These are phyloP conservation scores for Stephania yunnanensis DNA, from an alignment of 164 flowering plant genomes.

Conservation along the genomic window DNA sequence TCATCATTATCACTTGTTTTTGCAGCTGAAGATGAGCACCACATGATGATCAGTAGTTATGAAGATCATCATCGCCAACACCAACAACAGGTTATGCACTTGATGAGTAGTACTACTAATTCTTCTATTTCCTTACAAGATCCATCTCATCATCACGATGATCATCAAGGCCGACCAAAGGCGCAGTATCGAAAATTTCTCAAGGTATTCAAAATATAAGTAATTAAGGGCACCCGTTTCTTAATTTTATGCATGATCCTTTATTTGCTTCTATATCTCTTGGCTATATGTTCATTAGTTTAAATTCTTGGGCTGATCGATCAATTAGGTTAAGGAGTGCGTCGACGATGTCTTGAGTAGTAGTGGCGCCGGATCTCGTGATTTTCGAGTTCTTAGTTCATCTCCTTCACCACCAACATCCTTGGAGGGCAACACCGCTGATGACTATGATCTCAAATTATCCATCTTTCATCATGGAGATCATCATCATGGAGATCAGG, in stretches of 20 bases:
- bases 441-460: constrained; percentile 15
- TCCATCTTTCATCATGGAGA: constrained; percentile 12
- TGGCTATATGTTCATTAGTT: background rate
- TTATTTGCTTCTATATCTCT: background rate
- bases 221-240: background rate
- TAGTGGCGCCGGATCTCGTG: background rate
- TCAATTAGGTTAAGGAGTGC: constrained; percentile 15
- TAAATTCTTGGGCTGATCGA: constrained; percentile 3
- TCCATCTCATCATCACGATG: constrained; percentile 19
- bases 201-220: constrained; percentile 15
- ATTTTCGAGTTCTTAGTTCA: constrained; percentile 18
- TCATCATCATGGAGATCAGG: constrained; percentile 2
- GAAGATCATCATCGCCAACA: constrained; percentile 5
- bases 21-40: background rate
- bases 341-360: background rate
- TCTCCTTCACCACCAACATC: constrained; percentile 10
- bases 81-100: constrained; percentile 5
- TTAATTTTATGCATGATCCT: background rate
- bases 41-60: background rate
- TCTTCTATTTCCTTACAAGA: constrained; percentile 23
- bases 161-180: constrained; percentile 22
- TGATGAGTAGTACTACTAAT: constrained; percentile 22
- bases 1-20: constrained; percentile 8
- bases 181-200: constrained; percentile 10
- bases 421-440: background rate